These are phyloP conservation scores for Coemansia sp. DNA, from an alignment of 192 early-diverging fungal genomes.

Conservation along the genomic window DNA sequence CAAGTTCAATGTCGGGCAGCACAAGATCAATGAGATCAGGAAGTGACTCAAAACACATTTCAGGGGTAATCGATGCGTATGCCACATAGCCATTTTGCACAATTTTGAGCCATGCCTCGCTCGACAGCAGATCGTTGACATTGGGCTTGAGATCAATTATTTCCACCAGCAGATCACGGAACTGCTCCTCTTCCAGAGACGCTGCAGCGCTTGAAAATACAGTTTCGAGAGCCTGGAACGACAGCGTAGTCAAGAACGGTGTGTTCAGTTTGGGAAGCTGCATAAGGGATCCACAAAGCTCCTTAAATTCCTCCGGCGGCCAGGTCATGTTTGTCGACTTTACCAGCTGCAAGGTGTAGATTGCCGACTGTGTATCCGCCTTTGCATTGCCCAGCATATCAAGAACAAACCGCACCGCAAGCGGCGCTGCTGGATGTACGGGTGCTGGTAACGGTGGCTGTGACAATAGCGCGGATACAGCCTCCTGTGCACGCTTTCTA, in stretches of 20 bases:
- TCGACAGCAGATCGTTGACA: conserved; percentile 74
- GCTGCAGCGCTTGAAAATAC: conserved; percentile 38
- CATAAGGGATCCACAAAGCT: conserved; percentile 73
- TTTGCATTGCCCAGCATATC: conserved; percentile 58
- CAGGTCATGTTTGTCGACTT: conserved; percentile 62
- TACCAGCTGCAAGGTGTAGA: conserved; percentile 72
- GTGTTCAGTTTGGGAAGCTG: conserved; percentile 78
- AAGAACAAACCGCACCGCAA: conserved; percentile 65
- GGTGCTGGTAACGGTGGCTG: conserved; percentile 70
- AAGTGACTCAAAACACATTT: conserved; percentile 54
- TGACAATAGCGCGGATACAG: conserved; percentile 66
- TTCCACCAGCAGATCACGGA: conserved; percentile 56
- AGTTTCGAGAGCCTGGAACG: conserved; percentile 45
- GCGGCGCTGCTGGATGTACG: conserved; percentile 69
- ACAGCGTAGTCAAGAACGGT: conserved; percentile 72
- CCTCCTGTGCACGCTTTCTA: conserved; percentile 85
- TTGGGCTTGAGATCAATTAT: conserved; percentile 82
- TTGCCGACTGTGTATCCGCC: conserved; percentile 57
- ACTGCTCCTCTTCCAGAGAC: conserved; percentile 53
- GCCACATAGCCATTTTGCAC: conserved; percentile 70
- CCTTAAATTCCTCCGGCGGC: conserved; percentile 59
- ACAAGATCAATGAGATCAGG: conserved; percentile 61
- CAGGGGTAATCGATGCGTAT: conserved; percentile 62
- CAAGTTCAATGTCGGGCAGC: conserved; percentile 66
- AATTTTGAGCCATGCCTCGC: conserved; percentile 83